Base-by-base conservation (phyloP, 2,329 filamentous ascomycete genomes). In the Cyphellophora attinorum region DNA sequence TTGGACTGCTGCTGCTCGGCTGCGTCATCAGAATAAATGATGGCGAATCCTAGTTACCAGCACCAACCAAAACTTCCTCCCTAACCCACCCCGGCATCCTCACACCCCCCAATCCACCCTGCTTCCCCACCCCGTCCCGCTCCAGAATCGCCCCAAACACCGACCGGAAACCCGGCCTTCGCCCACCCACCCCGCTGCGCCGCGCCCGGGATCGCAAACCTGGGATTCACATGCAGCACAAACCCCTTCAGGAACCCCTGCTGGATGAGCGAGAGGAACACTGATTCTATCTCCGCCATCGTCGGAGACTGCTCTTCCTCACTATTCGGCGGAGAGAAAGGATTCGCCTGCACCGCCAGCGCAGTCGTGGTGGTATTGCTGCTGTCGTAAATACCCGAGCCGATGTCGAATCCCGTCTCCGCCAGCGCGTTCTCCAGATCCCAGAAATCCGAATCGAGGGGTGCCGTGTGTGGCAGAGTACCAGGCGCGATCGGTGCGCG, bases 231-330 rank as follows among this genome's bases (percentile, higher is more conserved):
- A 50, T 93, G 85, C 11, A 82, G 83, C 17, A 95, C 72, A 51
- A 88, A 95, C 2, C 88, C 89, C 46, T 80, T 77, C 53, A 95
- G 67, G 15, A 94, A 64, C 1, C 82, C 84, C 57, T 93, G 84
- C 32, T 81, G 76, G 13, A 93, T 73, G 10, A 95, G 70, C 8
- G 79, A 79, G 0, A 82, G 75, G 10, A 93, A 70, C 31, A 84
- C 76, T 29, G 76, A 76, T 58, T 94, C 85, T n/a, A 93, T 67
- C 46, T 85, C 79, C 11, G 72, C 61, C 21, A 72, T 58, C 25
- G 74, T 68, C 6, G 47, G 47, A 31, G 10, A 11, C 16, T 19
- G 27, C 19, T 78, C 64, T 42, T 60, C 34, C 46, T 46, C 11
- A 35, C 39, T 19, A 42, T 43, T 29, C 6, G 33, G 23, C 30